These are phyloP conservation scores for Tylopilus plumbeoviolaceoides DNA, from an alignment of 768 basidiomycete species.

Conservation along the genomic window DNA sequence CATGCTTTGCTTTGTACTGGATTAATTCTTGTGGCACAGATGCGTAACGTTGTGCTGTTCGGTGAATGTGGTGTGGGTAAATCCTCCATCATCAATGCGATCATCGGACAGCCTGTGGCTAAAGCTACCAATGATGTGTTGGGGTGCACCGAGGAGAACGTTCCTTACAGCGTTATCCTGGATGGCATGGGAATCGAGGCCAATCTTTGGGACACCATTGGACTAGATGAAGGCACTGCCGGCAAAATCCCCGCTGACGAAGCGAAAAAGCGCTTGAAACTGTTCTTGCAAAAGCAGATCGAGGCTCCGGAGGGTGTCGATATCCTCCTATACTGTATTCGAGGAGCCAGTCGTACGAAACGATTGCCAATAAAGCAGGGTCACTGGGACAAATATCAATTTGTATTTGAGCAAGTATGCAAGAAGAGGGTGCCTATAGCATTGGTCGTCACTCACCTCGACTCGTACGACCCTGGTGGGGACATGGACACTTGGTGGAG, in stretches of 20 bases:
- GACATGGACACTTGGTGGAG: constrained; percentile 37
- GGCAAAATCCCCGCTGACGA: constrained; percentile 14
- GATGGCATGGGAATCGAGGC: constrained; percentile 10
- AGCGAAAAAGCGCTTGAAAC: constrained; percentile 18
- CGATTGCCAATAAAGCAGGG: constrained; percentile 13
- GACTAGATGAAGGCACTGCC: constrained; percentile 29
- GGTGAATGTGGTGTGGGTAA: constrained; percentile 34
- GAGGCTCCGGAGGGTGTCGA: constrained; percentile 18
- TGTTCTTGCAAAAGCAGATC: constrained; percentile 26
- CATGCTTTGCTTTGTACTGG: not conserved
- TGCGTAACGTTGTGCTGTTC: constrained; percentile 36
- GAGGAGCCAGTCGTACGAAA: constrained; percentile 16
- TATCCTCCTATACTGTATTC: constrained; percentile 28
- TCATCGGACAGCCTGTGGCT: constrained; percentile 25
- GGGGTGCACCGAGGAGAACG: constrained; percentile 28
- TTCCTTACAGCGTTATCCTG: constrained; percentile 14
- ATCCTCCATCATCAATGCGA: constrained; percentile 38
- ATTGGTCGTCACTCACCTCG: constrained; percentile 26
- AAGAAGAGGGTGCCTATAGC: constrained; percentile 23
- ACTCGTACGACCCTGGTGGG: constrained; percentile 20
- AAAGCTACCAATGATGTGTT: constrained; percentile 24
- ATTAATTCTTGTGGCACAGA: not conserved
- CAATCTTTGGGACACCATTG: constrained; percentile 34
- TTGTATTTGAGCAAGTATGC: constrained; percentile 25
- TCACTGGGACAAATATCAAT: constrained; percentile 18